A percentile compares a stretch with the other conserved stretches of the same genome.
Evolutionary conservation across 768 basidiomycete genomes (phyloP).

Genomic region (Xanthoconium purpureum): DNA sequence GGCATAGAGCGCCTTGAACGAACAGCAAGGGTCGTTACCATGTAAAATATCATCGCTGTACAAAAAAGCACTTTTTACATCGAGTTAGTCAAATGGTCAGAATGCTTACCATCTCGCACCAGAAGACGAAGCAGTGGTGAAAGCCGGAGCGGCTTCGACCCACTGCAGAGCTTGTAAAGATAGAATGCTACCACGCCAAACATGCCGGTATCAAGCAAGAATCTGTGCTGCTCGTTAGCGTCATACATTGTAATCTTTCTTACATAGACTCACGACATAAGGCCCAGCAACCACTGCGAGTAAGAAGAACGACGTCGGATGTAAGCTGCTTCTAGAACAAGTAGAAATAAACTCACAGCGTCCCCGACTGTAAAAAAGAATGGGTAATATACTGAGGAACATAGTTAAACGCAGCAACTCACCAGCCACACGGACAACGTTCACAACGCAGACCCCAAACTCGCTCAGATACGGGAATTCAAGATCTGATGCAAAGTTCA

Average conservation of each 20-base stretch:
- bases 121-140: slow-evolving; percentile 5
- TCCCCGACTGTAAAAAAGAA: neutral
- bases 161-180: neutral
- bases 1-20: too few relatives aligned
- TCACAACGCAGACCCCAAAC: neutral
- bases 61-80: neutral
- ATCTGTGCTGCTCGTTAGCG: neutral
- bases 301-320: neutral
- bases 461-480: neutral
- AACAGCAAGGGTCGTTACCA: neutral
- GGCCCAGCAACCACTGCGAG: slow-evolving; percentile 2
- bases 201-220: neutral
- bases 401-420: neutral
- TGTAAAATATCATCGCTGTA: slow-evolving; percentile 3
- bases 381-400: neutral
- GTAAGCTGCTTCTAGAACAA: neutral
- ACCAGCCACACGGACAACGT: neutral
- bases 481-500: neutral
- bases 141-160: neutral
- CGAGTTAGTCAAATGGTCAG: neutral
- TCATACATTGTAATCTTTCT: neutral
- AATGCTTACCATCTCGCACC: slow-evolving; percentile 8
- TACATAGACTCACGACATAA: neutral
- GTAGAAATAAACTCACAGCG: neutral
- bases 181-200: slow-evolving; percentile 4